These are phyloP conservation scores for Fusarium chaquense DNA, from an alignment of 2,329 filamentous ascomycete genomes.

Conservation along the genomic window DNA sequence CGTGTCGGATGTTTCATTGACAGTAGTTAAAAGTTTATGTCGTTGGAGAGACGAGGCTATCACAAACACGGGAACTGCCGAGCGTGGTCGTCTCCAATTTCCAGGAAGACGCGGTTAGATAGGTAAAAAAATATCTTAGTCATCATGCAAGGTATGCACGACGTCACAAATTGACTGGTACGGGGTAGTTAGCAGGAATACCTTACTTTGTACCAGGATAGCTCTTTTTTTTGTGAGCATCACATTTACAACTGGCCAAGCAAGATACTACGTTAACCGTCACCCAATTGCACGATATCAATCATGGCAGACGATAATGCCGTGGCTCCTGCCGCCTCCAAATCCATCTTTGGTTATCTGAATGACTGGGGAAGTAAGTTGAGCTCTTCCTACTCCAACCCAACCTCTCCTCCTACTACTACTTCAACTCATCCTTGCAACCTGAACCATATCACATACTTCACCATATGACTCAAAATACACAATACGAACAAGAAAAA, in stretches of 20 bases:
- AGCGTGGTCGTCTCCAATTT: not conserved
- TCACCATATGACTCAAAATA: constrained; percentile 2
- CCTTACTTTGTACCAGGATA: not conserved
- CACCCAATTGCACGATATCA: constrained; percentile 12
- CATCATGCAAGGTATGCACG: constrained; percentile 24
- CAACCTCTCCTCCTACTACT: too few species aligned
- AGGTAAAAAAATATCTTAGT: constrained; percentile 19
- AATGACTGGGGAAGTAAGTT: constrained; percentile 65
- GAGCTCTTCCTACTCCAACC: not conserved
- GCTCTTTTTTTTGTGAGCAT: constrained; percentile 33
- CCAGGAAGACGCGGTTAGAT: not conserved
- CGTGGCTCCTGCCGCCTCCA: constrained; percentile 40
- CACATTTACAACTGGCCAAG: constrained; percentile 25
- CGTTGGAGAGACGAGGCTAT: not conserved
- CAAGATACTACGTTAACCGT: constrained; percentile 23
- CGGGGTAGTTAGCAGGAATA: not conserved
- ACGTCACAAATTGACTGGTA: constrained; percentile 35
- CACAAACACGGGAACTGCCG: not conserved
- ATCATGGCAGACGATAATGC: constrained; percentile 49
- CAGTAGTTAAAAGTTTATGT: not conserved
- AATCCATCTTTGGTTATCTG: constrained; percentile 52
- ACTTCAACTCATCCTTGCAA: constrained; percentile 12
- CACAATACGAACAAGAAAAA: not conserved
- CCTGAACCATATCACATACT: constrained; percentile 2
- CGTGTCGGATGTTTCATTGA: not conserved